phyloP scores from a whole-genome alignment of 2,329 filamentous ascomycete species.

The Fusarium buxicola region DNA sequence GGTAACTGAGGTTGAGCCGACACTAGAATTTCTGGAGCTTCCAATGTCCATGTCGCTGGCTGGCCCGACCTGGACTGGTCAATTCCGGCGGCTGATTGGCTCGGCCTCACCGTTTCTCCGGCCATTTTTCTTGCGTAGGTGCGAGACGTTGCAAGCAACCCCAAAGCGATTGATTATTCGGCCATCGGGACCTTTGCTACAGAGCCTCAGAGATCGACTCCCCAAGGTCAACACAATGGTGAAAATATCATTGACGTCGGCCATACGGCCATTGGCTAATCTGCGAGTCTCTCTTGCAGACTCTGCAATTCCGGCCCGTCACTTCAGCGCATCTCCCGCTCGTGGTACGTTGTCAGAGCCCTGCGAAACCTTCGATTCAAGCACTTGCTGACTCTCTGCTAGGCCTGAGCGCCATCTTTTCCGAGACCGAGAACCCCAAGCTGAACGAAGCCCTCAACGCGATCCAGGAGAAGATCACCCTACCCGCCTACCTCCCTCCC shows the following conservation, averaged over 20 bases:
- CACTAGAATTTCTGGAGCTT: constrained; percentile 46
- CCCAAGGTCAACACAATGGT: constrained; percentile 28
- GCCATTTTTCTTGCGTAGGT: constrained; percentile 27
- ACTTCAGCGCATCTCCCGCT: constrained; percentile 48
- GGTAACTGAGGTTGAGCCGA: constrained; percentile 34
- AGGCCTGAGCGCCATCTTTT: constrained; percentile 59
- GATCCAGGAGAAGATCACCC: constrained; percentile 69
- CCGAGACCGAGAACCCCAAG: constrained; percentile 62
- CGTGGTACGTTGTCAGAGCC: constrained; percentile 43
- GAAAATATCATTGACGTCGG: constrained; percentile 41
- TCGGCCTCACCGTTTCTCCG: constrained; percentile 49
- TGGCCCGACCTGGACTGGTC: constrained; percentile 11
- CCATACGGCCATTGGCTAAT: constrained; percentile 42
- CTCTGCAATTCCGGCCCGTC: constrained; percentile 24
- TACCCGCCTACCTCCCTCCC: constrained; percentile 68
- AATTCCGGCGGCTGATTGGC: constrained; percentile 52
- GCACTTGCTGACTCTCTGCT: constrained; percentile 23
- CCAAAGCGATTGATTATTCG: constrained; percentile 11
- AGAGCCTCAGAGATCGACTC: constrained; percentile 19
- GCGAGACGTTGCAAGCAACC: constrained; percentile 31
- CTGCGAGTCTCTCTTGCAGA: constrained; percentile 26
- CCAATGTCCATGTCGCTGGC: constrained; percentile 30
- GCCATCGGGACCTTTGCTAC: constrained; percentile 2
- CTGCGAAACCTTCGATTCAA: not conserved
- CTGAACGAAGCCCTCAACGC: constrained; percentile 64